phyloP scores from a whole-genome alignment of 1,284 basidiomycete species.

The Cryptococcus sp. region DNA sequence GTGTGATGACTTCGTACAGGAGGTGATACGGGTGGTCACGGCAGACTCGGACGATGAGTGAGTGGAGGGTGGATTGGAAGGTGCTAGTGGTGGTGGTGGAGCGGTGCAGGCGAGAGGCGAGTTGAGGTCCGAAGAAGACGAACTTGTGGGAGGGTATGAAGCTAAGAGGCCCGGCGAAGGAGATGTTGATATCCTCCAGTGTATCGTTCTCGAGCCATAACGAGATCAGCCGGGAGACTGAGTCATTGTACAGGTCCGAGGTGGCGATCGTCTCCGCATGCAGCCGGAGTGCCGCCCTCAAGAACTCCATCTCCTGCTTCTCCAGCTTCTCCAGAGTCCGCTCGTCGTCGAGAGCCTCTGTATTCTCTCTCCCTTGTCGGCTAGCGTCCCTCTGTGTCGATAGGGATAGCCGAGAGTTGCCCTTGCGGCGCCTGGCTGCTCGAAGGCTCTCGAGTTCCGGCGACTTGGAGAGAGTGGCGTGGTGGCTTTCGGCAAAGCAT shows the following conservation, averaged over 20 bases:
- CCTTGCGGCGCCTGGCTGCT: slow-evolving; percentile 51
- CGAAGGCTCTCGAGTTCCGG: slow-evolving; percentile 68
- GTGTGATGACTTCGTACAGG: slow-evolving; percentile 81
- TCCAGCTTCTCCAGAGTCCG: slow-evolving; percentile 60
- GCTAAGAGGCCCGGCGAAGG: slow-evolving; percentile 49
- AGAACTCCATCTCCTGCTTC: slow-evolving; percentile 61
- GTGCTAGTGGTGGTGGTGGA: slow-evolving; percentile 47
- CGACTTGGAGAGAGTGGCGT: slow-evolving; percentile 64
- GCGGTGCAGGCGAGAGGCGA: slow-evolving; percentile 76
- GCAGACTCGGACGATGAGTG: slow-evolving; percentile 71
- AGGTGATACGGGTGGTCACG: slow-evolving; percentile 91
- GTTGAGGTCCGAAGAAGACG: slow-evolving; percentile 84
- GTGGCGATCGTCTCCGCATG: slow-evolving; percentile 69
- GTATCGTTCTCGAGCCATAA: slow-evolving; percentile 72
- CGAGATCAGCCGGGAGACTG: slow-evolving; percentile 75
- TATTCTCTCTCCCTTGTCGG: background rate
- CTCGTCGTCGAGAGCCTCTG: background rate
- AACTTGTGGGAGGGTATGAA: slow-evolving; percentile 84
- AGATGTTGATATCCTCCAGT: slow-evolving; percentile 56
- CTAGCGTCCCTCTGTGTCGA: background rate
- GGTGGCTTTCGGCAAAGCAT: slow-evolving; percentile 82
- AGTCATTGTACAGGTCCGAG: slow-evolving; percentile 72
- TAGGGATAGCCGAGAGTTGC: background rate
- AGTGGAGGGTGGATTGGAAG: slow-evolving; percentile 65
- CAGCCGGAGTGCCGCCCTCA: slow-evolving; percentile 74